These are phyloP conservation scores for Ceratobasidium sp. DNA, from an alignment of 1,284 basidiomycete genomes.

Conservation along the genomic window DNA sequence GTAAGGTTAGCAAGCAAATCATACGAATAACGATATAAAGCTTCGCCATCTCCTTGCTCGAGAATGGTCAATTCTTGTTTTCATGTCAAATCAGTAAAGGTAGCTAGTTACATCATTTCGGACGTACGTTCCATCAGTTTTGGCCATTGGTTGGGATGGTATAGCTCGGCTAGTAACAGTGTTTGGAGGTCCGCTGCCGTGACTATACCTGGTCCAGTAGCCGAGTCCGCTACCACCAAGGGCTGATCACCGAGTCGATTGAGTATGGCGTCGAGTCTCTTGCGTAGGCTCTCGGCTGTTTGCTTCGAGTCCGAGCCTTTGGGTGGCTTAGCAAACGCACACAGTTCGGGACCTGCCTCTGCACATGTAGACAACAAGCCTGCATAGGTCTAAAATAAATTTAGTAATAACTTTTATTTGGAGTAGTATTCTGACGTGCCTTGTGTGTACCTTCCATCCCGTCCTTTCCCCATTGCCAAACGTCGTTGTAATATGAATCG, in stretches of 20 bases:
- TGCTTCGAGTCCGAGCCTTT: neutral
- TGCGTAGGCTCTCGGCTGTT: constrained; percentile 10
- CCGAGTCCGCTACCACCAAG: constrained; percentile 12
- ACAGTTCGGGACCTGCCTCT: constrained; percentile 38
- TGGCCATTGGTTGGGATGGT: neutral
- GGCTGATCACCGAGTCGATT: neutral
- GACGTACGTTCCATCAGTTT: neutral
- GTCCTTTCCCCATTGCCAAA: constrained; percentile 42
- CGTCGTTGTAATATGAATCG: constrained; percentile 39
- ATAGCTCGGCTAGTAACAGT: neutral
- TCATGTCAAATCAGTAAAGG: no score
- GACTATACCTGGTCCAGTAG: constrained; percentile 1
- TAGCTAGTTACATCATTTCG: neutral
- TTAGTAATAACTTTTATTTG: neutral
- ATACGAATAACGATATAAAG: no score
- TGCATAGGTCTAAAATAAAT: neutral
- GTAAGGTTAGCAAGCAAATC: no score
- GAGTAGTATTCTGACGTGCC: constrained; percentile 33
- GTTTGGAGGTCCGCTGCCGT: constrained; percentile 8
- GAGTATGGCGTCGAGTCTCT: constrained; percentile 8
- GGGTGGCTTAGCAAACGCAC: constrained; percentile 14
- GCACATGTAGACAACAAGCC: constrained; percentile 42
- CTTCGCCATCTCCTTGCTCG: no score
- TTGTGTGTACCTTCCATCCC: constrained; percentile 43
- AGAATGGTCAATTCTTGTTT: no score